Conservation (phyloP, 495 filamentous ascomycete species). For the Darksidea phi region DNA sequence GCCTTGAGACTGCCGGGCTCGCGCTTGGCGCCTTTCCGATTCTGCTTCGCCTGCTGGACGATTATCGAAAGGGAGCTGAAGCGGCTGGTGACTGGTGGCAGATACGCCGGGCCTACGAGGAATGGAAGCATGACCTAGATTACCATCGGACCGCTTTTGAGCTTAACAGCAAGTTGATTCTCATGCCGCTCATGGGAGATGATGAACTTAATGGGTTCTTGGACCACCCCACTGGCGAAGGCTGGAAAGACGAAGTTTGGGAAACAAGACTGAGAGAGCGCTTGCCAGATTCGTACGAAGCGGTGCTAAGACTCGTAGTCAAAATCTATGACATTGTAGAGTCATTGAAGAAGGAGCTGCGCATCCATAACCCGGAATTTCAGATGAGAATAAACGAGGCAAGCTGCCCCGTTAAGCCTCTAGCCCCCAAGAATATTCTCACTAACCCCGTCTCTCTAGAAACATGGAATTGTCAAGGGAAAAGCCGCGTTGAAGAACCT, state of each 20-base stretch:
- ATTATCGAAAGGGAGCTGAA: conserved; percentile 25
- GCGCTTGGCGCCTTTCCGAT: conserved; percentile 30
- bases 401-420: neutral
- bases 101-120: conserved; percentile 24
- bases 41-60: conserved; percentile 23
- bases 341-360: conserved; percentile 35
- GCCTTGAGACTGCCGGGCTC: conserved; percentile 28
- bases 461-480: neutral
- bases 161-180: conserved; percentile 36
- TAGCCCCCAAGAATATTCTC: neutral
- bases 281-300: conserved; percentile 22
- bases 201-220: conserved; percentile 24
- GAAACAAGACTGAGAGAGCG: conserved; percentile 23
- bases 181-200: conserved; percentile 38
- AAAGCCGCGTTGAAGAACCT: conserved; percentile 5
- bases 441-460: neutral
- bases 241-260: conserved; percentile 22
- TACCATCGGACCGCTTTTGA: conserved; percentile 37
- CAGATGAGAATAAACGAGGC: conserved; percentile 15
- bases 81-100: conserved; percentile 21
- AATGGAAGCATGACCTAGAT: conserved; percentile 35
- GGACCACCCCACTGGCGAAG: conserved; percentile 17
- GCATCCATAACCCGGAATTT: conserved; percentile 41
- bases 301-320: conserved; percentile 17
- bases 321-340: conserved; percentile 27